Evolutionary conservation across 352 stramenopile species (phyloP).

Genomic region (Phytophthora cryptogea): DNA sequence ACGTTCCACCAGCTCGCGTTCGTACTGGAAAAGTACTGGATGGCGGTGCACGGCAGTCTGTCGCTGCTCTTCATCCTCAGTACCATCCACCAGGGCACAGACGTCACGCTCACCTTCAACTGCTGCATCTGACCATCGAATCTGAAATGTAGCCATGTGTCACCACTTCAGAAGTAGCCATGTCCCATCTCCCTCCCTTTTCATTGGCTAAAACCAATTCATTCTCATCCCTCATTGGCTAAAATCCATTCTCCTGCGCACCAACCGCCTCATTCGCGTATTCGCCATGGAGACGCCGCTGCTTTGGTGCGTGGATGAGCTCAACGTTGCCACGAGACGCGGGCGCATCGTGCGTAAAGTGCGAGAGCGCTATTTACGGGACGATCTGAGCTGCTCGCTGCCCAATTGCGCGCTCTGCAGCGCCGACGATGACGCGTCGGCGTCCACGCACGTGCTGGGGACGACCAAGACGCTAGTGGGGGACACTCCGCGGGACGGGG

Average conservation of each 20-base stretch:
- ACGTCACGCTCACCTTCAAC: too few relatives aligned
- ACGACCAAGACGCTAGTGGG: slow-evolving; percentile 68
- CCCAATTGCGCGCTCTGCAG: slow-evolving; percentile 63
- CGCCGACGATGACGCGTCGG: slow-evolving; percentile 57
- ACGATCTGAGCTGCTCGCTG: slow-evolving; percentile 85
- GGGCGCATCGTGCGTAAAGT: slow-evolving; percentile 81
- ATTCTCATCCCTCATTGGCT: slow-evolving; percentile 2
- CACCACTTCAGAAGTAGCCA: too few relatives aligned
- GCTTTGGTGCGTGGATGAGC: slow-evolving; percentile 76
- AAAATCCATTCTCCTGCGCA: slow-evolving; percentile 2
- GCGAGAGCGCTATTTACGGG: slow-evolving; percentile 87
- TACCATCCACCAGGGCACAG: slow-evolving; percentile 17
- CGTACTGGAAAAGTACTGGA: slow-evolving; percentile 41
- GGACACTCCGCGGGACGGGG: slow-evolving; percentile 42
- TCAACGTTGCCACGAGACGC: slow-evolving; percentile 81
- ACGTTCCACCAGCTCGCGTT: slow-evolving; percentile 37
- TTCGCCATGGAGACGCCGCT: slow-evolving; percentile 33
- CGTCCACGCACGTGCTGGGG: slow-evolving; percentile 57
- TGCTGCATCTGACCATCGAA: too few relatives aligned
- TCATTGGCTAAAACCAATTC: too few relatives aligned
- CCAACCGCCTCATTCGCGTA: slow-evolving; percentile 15
- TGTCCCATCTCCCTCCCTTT: not conserved
- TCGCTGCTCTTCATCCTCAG: slow-evolving; percentile 36
- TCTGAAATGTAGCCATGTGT: too few relatives aligned
- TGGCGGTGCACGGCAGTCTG: slow-evolving; percentile 26